A percentile compares a stretch with the other conserved stretches of the same genome.
Conservation (phyloP, 1,284 basidiomycete genomes). For the Irpex rosettiformis region DNA sequence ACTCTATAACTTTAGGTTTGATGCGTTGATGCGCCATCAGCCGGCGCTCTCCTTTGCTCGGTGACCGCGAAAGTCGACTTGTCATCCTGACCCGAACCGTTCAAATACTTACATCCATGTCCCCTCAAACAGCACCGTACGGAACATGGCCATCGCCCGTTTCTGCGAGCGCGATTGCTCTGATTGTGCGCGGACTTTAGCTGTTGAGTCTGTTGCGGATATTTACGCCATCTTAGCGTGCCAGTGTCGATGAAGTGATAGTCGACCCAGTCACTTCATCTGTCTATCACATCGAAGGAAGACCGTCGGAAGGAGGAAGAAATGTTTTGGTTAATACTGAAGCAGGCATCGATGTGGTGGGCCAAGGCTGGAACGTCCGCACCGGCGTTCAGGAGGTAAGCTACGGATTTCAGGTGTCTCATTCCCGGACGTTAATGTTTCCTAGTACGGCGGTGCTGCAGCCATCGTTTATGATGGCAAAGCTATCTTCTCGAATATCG, state of each 20-base stretch:
- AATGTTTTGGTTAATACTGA: slow-evolving; percentile 51
- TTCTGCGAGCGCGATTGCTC: slow-evolving; percentile 26
- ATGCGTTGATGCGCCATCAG: background rate
- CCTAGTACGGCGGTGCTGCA: slow-evolving; percentile 41
- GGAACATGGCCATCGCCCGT: slow-evolving; percentile 37
- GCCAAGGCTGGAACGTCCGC: slow-evolving; percentile 51
- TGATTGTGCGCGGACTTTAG: slow-evolving; percentile 2
- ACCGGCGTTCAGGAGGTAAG: slow-evolving; percentile 55
- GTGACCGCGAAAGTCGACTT: background rate
- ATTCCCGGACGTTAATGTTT: background rate
- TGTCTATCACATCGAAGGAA: slow-evolving; percentile 58
- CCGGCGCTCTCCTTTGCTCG: too few relatives aligned
- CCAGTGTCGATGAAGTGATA: slow-evolving; percentile 43
- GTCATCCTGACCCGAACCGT: background rate
- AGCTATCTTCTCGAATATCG: slow-evolving; percentile 55
- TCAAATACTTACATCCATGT: slow-evolving; percentile 1
- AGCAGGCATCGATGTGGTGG: slow-evolving; percentile 46
- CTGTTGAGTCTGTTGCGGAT: background rate
- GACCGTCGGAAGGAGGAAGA: slow-evolving; percentile 60
- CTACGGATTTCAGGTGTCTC: background rate
- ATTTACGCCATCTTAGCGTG: slow-evolving; percentile 30
- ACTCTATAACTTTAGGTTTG: background rate
- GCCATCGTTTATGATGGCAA: slow-evolving; percentile 45
- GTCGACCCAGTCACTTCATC: slow-evolving; percentile 49
- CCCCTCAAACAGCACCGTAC: slow-evolving; percentile 28